Conservation (phyloP, 768 basidiomycete species). For the Podaxis sp. region DNA sequence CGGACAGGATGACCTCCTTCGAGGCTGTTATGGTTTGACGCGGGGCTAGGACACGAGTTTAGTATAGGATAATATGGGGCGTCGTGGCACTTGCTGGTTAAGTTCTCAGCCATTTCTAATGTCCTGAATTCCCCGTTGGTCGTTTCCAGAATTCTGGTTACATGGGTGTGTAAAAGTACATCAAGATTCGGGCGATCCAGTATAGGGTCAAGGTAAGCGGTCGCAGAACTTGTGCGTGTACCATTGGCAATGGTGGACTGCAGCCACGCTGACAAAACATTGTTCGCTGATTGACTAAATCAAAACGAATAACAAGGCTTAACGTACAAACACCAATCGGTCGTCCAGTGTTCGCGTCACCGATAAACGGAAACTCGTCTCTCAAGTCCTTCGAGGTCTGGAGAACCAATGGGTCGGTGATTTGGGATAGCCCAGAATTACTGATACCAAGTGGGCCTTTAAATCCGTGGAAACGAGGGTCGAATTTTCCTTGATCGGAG, state of each 20-base stretch:
- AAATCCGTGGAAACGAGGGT: slow-evolving; percentile 16
- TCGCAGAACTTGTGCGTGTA: slow-evolving; percentile 10
- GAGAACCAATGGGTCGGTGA: background rate
- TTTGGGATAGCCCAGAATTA: background rate
- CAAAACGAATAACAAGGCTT: background rate
- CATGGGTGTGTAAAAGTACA: background rate
- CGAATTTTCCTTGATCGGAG: slow-evolving; percentile 11
- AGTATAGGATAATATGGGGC: background rate
- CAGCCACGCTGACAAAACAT: slow-evolving; percentile 1
- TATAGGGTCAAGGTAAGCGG: slow-evolving; percentile 8
- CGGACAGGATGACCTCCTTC: slow-evolving; percentile 5
- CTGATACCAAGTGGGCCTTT: slow-evolving; percentile 11
- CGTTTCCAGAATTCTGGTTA: slow-evolving; percentile 4
- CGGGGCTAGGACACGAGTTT: background rate
- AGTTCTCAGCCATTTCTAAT: background rate
- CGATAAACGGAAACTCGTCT: slow-evolving; percentile 14
- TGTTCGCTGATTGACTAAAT: background rate
- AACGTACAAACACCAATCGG: slow-evolving; percentile 18
- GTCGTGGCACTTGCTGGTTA: background rate
- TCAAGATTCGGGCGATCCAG: slow-evolving; percentile 11
- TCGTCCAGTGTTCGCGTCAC: slow-evolving; percentile 16
- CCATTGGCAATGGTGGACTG: slow-evolving; percentile 14
- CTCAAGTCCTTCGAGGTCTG: slow-evolving; percentile 11
- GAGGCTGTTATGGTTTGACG: slow-evolving; percentile 1
- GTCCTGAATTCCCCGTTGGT: slow-evolving; percentile 1